These are phyloP conservation scores for Candida pseudoviswanathii DNA, from an alignment of 1,139 yeast genomes.

Conservation along the genomic window DNA sequence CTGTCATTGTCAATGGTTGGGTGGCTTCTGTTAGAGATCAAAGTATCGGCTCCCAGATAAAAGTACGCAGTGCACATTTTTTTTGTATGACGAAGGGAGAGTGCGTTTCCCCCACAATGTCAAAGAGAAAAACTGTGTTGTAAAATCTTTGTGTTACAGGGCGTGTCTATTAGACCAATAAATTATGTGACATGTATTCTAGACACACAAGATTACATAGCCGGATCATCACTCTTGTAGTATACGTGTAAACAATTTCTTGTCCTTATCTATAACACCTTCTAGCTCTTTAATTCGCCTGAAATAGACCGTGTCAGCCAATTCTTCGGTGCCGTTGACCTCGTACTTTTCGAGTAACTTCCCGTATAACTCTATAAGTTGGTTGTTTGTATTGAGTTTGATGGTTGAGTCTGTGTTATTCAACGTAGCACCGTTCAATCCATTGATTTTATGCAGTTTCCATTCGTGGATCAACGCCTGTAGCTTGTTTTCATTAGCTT, in stretches of 20 bases:
- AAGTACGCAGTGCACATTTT: neutral
- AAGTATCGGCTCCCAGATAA: too few relatives aligned
- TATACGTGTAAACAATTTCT: conserved; percentile 14
- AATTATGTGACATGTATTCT: neutral
- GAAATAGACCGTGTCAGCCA: conserved; percentile 24
- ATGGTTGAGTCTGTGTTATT: conserved; percentile 7
- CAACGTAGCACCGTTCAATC: neutral
- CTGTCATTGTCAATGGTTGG: conserved; percentile 1
- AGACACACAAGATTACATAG: neutral
- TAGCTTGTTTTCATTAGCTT: conserved; percentile 13
- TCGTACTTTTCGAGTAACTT: conserved; percentile 16
- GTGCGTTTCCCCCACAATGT: neutral
- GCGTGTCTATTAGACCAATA: neutral
- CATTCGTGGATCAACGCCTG: conserved; percentile 16
- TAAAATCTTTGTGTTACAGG: neutral
- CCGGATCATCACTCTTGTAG: neutral
- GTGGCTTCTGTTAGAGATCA: neutral
- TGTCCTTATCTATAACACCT: conserved; percentile 14
- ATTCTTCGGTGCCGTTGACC: conserved; percentile 21
- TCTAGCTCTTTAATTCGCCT: conserved; percentile 21
- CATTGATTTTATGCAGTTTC: conserved; percentile 18
- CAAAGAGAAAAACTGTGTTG: neutral
- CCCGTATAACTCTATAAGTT: conserved; percentile 19
- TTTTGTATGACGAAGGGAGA: neutral
- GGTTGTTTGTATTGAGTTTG: conserved; percentile 16